Evolutionary conservation across 257 asterid genomes (phyloP).

Genomic region (Nyctanthes arbortristis): DNA sequence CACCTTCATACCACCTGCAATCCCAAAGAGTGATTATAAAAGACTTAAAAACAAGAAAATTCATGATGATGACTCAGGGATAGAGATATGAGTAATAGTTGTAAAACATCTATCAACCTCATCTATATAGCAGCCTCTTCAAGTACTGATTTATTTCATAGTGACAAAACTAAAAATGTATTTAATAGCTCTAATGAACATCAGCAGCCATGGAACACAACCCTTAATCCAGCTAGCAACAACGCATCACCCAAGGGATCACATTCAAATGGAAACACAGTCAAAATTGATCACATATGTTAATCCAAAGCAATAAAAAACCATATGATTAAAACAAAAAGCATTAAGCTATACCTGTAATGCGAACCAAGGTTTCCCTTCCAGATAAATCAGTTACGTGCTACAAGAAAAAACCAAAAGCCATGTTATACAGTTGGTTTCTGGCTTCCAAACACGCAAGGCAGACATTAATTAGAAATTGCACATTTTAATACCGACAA

Average conservation of each 20-base stretch:
- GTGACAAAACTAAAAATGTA: not conserved
- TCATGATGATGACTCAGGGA: too few relatives aligned
- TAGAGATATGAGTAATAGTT: too few relatives aligned
- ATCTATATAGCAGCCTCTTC: not conserved
- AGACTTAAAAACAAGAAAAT: not conserved
- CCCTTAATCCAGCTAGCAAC: not conserved
- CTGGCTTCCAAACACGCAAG: not conserved
- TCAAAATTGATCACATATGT: not conserved
- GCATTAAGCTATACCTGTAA: slow-evolving; percentile 36
- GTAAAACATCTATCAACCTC: not conserved
- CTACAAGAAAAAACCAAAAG: slow-evolving; percentile 23
- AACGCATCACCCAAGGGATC: not conserved
- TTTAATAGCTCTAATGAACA: not conserved
- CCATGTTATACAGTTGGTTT: not conserved
- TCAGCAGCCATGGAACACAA: not conserved
- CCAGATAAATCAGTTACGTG: slow-evolving; percentile 61
- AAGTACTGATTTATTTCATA: not conserved
- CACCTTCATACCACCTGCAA: slow-evolving; percentile 58
- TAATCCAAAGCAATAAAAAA: not conserved
- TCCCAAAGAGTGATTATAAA: not conserved
- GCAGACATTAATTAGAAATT: not conserved
- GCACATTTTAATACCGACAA: slow-evolving; percentile 26
- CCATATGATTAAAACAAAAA: not conserved
- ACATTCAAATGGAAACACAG: not conserved
- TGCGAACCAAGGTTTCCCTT: slow-evolving; percentile 56